phyloP scores from a whole-genome alignment of 2,329 filamentous ascomycete genomes.

The Cladosporium sp. region DNA sequence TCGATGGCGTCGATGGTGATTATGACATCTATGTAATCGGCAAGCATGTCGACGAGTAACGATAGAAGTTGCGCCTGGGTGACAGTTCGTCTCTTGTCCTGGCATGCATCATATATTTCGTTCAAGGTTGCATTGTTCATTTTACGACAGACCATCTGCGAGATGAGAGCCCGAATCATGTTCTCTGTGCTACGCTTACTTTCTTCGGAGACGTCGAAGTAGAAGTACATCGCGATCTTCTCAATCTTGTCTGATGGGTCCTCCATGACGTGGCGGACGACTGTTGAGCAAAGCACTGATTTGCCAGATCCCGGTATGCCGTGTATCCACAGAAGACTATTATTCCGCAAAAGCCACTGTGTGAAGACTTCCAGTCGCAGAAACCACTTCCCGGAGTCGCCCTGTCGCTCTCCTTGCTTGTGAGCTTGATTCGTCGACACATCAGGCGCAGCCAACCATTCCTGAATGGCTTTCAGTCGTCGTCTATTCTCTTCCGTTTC shows the following conservation, averaged over 20 bases:
- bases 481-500: neutral
- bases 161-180: neutral
- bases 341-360: neutral
- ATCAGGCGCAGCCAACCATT: neutral
- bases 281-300: neutral
- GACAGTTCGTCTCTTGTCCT: neutral
- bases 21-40: neutral
- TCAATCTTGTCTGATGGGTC: neutral
- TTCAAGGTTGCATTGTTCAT: neutral
- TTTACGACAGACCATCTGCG: neutral
- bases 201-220: neutral
- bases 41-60: neutral
- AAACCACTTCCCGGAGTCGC: neutral
- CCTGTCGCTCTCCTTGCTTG: neutral
- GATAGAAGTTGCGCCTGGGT: neutral
- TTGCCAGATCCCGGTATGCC: neutral
- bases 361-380: neutral
- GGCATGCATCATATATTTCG: neutral
- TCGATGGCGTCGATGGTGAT: neutral
- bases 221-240: neutral
- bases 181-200: neutral
- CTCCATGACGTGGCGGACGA: neutral
- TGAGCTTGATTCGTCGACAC: neutral
- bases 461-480: neutral
- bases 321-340: neutral